phyloP scores from a whole-genome alignment of 2,329 filamentous ascomycete genomes.

The Colletotrichum limetticola region DNA sequence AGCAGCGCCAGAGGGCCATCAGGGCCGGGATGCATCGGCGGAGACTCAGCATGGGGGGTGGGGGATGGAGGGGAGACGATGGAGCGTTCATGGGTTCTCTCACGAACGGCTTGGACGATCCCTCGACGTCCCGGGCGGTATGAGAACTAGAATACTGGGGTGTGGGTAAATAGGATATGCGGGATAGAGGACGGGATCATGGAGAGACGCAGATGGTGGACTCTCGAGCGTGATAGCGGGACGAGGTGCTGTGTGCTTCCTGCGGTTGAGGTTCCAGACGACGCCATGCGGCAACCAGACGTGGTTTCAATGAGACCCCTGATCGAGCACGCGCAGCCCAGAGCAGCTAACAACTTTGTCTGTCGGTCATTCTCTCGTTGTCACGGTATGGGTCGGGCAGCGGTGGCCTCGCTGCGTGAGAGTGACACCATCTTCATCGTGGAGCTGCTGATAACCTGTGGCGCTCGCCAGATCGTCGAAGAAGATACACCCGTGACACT shows the following conservation, averaged over 20 bases:
- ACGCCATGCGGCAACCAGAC: constrained; percentile 21
- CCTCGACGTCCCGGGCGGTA: constrained; percentile 10
- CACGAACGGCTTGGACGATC: constrained; percentile 27
- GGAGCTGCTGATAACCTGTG: constrained; percentile 13
- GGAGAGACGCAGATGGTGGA: background rate
- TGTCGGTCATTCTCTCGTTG: constrained; percentile 12
- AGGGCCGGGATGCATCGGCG: constrained; percentile 18
- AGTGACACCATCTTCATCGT: constrained; percentile 16
- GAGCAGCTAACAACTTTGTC: background rate
- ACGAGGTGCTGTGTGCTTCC: background rate
- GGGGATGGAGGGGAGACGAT: constrained; percentile 1
- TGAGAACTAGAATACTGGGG: background rate
- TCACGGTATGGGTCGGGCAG: constrained; percentile 19
- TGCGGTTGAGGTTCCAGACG: constrained; percentile 18
- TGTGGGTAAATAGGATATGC: constrained; percentile 1
- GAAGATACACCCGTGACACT: constrained; percentile 2
- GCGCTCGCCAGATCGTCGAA: background rate
- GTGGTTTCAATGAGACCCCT: constrained; percentile 26
- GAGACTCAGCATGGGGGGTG: background rate
- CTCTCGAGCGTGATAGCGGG: background rate
- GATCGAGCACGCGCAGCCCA: constrained; percentile 27
- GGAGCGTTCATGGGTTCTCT: constrained; percentile 22
- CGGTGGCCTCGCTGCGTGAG: constrained; percentile 27
- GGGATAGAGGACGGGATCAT: background rate
- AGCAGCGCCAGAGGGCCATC: constrained; percentile 21